Evolutionary conservation across 345 rosid species (phyloP).

Genomic region (Citrus sinensis): DNA sequence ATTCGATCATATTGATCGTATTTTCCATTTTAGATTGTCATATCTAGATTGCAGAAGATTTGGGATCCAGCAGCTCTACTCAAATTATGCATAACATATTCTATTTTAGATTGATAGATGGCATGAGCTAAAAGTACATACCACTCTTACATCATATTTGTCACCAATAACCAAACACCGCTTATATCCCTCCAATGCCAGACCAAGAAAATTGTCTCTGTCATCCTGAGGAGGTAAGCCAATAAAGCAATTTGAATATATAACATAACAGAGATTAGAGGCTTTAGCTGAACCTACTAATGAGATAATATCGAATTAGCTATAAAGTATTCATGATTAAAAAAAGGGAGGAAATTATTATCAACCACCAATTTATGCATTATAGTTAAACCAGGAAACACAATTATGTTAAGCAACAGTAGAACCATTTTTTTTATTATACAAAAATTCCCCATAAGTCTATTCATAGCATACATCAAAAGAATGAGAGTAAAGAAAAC

Average conservation of each 20-base stretch:
- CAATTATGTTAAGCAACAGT: background rate
- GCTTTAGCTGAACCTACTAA: background rate
- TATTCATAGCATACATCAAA: background rate
- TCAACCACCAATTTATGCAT: background rate
- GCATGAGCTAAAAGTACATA: conserved; percentile 31
- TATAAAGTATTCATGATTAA: background rate
- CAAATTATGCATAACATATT: background rate
- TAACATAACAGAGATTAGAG: background rate
- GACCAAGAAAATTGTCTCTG: conserved; percentile 80
- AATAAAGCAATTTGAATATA: conserved; percentile 3
- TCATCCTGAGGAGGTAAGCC: conserved; percentile 57
- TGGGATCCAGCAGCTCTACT: background rate
- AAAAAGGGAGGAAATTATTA: background rate
- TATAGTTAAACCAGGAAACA: background rate
- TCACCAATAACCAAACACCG: conserved; percentile 82
- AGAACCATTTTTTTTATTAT: background rate
- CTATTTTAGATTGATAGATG: conserved; percentile 5
- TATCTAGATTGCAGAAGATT: background rate
- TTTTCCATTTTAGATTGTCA: background rate
- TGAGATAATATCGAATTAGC: background rate
- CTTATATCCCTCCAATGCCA: conserved; percentile 90
- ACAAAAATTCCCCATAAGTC: background rate
- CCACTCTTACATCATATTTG: conserved; percentile 95
- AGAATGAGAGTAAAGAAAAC: conserved; percentile 1
- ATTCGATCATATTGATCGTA: background rate